Evolutionary conservation across 345 rosid species (phyloP), one percentile per base, ranked within the genome.

Genomic region (Nephelium lappaceum): DNA sequence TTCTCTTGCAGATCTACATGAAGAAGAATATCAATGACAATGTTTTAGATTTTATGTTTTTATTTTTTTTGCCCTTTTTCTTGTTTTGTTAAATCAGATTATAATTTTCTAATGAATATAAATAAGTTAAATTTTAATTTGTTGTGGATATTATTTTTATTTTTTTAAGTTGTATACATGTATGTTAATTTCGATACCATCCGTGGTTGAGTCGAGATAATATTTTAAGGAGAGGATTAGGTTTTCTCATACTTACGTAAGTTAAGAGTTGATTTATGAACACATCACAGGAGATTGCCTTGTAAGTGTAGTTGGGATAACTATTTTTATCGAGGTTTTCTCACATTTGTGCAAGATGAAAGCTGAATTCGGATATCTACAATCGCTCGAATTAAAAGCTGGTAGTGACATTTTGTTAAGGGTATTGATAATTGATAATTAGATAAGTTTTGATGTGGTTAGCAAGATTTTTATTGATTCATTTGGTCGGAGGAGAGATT

Each of bases 1-100:
- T 76, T 85, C 90, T 5, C 93, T 91, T 14, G 47, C 95, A 82
- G 95, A 92, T 92, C 88, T 87, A 84, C 86, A 85, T 41, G 91
- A 88, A 64, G 85, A 88, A 76, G 82, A 85, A 6, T 76, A 73
- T 41, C 18, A 19, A 5, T 31, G 15, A 47, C 27, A 49, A 8
- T 27, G 12, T 42, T 25, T 63, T 64, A 25, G 61, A 25, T 43
- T 70, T 63, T 12, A n/a, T 57, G 11, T 16, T 43, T 31, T 53
- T 53, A 31, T 36, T 25, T 36, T 55, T 45, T 45, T 11, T 45
- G 0, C 2, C 2, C 2, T 27, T 2, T 2, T 27, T 27, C 2
- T 27, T 14, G 2, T 11, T 64, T 25, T 27, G 15, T 36, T 38
- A 36, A 6, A 10, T 19, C n/a, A 49, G 45, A 31, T 31, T 31